Evolutionary conservation across 768 basidiomycete genomes (phyloP).

Genomic region (Serendipita vermifera): DNA sequence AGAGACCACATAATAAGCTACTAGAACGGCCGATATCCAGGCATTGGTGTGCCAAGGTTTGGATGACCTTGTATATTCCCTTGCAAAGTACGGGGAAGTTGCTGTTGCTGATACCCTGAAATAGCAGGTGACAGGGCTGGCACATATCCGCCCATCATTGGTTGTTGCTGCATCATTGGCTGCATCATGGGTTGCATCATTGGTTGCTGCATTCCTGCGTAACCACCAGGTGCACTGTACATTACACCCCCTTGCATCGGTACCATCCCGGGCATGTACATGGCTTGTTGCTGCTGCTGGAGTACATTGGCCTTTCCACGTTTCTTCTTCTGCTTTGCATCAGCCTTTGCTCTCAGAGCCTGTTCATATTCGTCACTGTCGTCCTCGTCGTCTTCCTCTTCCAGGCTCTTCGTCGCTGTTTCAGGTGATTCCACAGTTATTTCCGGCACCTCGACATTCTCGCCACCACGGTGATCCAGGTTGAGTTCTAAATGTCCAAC

Average conservation of each 20-base stretch:
- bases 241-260: too few relatives aligned
- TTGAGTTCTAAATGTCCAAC: neutral
- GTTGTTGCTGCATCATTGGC: neutral
- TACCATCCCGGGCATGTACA: too few relatives aligned
- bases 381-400: too few relatives aligned
- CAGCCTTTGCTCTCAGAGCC: neutral
- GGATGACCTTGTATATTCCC: too few relatives aligned
- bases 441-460: neutral
- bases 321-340: neutral
- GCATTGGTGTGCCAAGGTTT: neutral
- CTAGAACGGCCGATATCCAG: neutral
- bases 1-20: too few relatives aligned
- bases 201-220: neutral
- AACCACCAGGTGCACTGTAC: too few relatives aligned
- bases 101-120: neutral
- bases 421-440: neutral
- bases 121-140: neutral
- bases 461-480: neutral
- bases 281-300: too few relatives aligned
- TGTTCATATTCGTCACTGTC: too few relatives aligned
- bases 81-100: too few relatives aligned
- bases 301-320: neutral
- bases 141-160: slow-evolving; percentile 3
- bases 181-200: neutral
- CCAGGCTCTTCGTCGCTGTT: neutral